Evolutionary conservation across 1,139 yeast genomes (phyloP).

Genomic region (Debaryomyces psychrophilus): DNA sequence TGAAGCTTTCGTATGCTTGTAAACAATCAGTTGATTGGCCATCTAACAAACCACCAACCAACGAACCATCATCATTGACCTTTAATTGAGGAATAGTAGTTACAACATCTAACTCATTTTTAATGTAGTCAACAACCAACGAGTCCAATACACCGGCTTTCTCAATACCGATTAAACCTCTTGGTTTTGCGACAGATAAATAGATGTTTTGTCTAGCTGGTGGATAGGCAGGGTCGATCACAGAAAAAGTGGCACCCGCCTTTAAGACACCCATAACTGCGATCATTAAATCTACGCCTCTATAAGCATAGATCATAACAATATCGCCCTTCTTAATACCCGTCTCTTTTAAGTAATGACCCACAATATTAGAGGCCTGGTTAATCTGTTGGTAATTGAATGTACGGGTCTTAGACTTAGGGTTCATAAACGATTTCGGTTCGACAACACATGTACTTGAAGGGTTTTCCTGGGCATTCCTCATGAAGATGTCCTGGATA

Average conservation of each 20-base stretch:
- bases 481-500: constrained; percentile 90
- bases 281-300: constrained; percentile 95
- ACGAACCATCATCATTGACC: constrained; percentile 73
- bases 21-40: constrained; percentile 51
- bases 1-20: constrained; percentile 45
- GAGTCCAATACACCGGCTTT: constrained; percentile 85
- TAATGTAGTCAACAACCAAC: constrained; percentile 75
- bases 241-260: constrained; percentile 98
- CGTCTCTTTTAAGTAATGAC: constrained; percentile 77
- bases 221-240: constrained; percentile 98
- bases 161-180: constrained; percentile 82
- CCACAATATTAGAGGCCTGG: constrained; percentile 92
- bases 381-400: constrained; percentile 86
- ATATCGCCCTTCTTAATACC: constrained; percentile 92
- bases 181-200: constrained; percentile 89
- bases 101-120: constrained; percentile 68
- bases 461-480: constrained; percentile 81
- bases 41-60: constrained; percentile 57
- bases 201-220: constrained; percentile 96
- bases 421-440: constrained; percentile 70
- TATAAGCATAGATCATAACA: constrained; percentile 94
- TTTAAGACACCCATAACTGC: constrained; percentile 97
- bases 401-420: constrained; percentile 60
- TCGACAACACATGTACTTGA: constrained; percentile 90
- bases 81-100: constrained; percentile 78